Evolutionary conservation across 1,139 yeast species (phyloP), one percentile per base, ranked within the genome.

Genomic region (Yamadazyma dushanensis): DNA sequence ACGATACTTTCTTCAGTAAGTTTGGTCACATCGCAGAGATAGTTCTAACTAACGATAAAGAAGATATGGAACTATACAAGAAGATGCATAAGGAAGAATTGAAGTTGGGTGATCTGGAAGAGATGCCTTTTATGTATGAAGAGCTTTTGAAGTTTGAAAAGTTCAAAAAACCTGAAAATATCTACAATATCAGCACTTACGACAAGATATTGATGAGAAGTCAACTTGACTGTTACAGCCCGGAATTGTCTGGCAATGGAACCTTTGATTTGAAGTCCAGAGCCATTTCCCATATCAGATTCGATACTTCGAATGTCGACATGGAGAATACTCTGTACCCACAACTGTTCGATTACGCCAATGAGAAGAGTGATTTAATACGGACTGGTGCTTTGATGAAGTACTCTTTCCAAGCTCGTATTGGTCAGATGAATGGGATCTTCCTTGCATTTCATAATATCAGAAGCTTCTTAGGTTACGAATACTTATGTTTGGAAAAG

Each of bases 371-470:
- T 43, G 98, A 92, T 53, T 70, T 92, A 48, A 76, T 84, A 10
- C 66, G 86, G 39, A 77, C 92, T 2, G 75, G 73, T 1, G 83
- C 94, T 0, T 61, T 92, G 61, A 64, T 92, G 49, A 92, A 92
- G 58, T 92, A 90, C 54, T 75, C 87, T 9, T 70, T 90, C 45
- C 98, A 92, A 57, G 97, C 97, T 0, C 71, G 97, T 43, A 85
- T 92, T 32, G 98, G 98, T 2, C 81, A 85, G 50, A 92, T 92
- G 98, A 97, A 90, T 58, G 98, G 98, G 5, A 88, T 92, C 4
- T 89, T 86, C 48, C 70, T 92, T 16, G 96, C 96, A 0, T 92
- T 83, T 56, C 98, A 92, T 60, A 92, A 89, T 55, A 73, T 89
- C 37, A 73, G 78, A 28, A 69, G 80, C 30, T 77, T 90, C 53